Evolutionary conservation across 257 asterid species (phyloP).

Genomic region (Oldenlandia corymbosa): DNA sequence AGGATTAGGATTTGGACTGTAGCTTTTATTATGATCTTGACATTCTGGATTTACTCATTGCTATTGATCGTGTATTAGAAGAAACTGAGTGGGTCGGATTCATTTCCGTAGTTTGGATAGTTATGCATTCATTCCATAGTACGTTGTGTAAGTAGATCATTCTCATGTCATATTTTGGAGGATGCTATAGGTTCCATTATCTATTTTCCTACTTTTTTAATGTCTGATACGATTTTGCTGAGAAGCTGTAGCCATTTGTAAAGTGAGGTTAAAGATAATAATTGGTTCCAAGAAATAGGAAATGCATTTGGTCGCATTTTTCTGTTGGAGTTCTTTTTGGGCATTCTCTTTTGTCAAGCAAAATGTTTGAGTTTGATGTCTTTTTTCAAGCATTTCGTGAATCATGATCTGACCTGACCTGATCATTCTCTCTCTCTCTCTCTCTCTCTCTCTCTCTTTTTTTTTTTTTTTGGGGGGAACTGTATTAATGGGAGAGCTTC

Average conservation of each 20-base stretch:
- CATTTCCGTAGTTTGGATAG: background rate
- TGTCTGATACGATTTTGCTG: background rate
- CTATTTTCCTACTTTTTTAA: background rate
- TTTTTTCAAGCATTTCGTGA: too few species aligned
- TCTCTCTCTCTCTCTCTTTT: too few species aligned
- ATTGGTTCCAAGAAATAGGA: too few species aligned
- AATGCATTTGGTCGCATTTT: too few species aligned
- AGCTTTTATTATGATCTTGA: background rate
- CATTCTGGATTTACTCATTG: background rate
- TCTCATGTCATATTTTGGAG: background rate
- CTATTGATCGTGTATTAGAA: background rate
- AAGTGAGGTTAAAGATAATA: background rate
- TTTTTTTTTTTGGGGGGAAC: too few species aligned
- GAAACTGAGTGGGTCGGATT: background rate
- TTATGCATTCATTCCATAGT: background rate
- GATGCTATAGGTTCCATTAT: slow-evolving; percentile 1
- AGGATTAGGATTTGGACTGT: too few species aligned
- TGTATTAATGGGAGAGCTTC: too few species aligned
- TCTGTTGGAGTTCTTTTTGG: too few species aligned
- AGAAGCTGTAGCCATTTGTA: background rate
- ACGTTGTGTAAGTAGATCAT: background rate
- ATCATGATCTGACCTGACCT: too few species aligned
- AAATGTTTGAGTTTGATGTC: too few species aligned
- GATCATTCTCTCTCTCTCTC: too few species aligned
- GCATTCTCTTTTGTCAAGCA: too few species aligned